Conservation (phyloP, 805 yeast species). For the Ogataea trehalophila region DNA sequence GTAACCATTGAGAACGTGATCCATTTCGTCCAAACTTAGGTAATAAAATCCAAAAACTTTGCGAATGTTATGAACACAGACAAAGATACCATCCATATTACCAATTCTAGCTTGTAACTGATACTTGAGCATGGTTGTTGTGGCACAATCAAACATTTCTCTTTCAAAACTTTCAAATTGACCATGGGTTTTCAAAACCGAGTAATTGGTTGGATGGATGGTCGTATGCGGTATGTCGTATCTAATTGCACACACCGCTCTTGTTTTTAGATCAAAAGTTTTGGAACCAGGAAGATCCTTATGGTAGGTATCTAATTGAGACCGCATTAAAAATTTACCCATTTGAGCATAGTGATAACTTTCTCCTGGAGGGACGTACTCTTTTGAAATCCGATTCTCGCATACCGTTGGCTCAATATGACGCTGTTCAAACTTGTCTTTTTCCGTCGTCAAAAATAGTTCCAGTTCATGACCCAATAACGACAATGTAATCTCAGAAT, state of each 20-base stretch:
- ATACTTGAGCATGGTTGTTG: constrained; percentile 78
- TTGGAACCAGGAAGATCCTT: constrained; percentile 81
- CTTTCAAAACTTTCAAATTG: constrained; percentile 74
- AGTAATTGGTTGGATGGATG: constrained; percentile 59
- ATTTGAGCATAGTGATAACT: constrained; percentile 67
- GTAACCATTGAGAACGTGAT: constrained; percentile 50
- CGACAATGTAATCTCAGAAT: constrained; percentile 62
- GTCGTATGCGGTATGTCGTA: constrained; percentile 59
- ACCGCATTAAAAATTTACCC: constrained; percentile 73
- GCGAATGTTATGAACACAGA: constrained; percentile 83
- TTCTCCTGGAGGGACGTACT: constrained; percentile 2
- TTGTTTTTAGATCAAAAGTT: constrained; percentile 83
- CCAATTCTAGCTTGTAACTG: constrained; percentile 91
- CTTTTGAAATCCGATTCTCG: constrained; percentile 3
- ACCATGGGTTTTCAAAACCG: constrained; percentile 58
- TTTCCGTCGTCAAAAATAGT: constrained; percentile 59
- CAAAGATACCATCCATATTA: constrained; percentile 92
- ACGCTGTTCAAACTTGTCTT: constrained; percentile 40
- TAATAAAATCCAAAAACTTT: constrained; percentile 88
- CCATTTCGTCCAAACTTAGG: constrained; percentile 69
- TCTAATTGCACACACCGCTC: constrained; percentile 86
- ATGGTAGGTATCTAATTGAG: constrained; percentile 86
- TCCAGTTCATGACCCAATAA: constrained; percentile 79
- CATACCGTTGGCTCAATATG: constrained; percentile 21
- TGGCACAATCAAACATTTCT: constrained; percentile 69